Percentiles rank a stretch among this genome's conserved stretches.
phyloP scores from a whole-genome alignment of 2,329 filamentous ascomycete species.

The Zelopaecilomyces penicillatus region DNA sequence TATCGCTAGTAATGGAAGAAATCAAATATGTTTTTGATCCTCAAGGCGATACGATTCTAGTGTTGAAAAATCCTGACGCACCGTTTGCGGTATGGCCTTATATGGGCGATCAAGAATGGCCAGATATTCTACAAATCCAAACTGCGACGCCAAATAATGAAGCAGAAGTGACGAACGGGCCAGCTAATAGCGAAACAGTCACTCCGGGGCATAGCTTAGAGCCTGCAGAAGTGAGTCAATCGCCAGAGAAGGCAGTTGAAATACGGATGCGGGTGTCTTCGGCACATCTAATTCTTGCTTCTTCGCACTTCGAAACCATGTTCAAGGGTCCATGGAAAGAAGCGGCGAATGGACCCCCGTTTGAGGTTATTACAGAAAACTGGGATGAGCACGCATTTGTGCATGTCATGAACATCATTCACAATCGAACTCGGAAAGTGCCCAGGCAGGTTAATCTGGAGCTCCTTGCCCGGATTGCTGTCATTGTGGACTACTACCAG shows the following conservation, averaged over 20 bases:
- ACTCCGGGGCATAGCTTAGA: background rate
- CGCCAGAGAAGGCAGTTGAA: background rate
- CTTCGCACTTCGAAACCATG: constrained; percentile 14
- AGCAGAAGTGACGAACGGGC: background rate
- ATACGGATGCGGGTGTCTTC: constrained; percentile 19
- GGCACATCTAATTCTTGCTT: constrained; percentile 27
- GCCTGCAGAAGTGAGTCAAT: background rate
- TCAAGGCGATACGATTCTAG: background rate
- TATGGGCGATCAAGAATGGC: background rate
- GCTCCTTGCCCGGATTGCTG: constrained; percentile 34
- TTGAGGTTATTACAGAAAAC: constrained; percentile 1
- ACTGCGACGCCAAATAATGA: background rate
- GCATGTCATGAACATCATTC: constrained; percentile 36
- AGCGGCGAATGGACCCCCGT: constrained; percentile 12
- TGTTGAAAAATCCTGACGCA: background rate
- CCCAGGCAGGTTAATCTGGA: constrained; percentile 29
- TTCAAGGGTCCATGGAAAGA: constrained; percentile 9
- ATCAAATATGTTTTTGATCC: background rate
- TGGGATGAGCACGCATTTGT: constrained; percentile 31
- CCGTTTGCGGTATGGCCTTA: background rate
- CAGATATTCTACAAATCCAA: background rate
- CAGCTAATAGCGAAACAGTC: background rate
- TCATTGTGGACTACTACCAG: constrained; percentile 34
- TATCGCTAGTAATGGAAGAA: too few species aligned
- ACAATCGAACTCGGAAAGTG: constrained; percentile 32